These are phyloP conservation scores for Sherardia arvensis DNA, from an alignment of 257 asterid species.

Conservation along the genomic window DNA sequence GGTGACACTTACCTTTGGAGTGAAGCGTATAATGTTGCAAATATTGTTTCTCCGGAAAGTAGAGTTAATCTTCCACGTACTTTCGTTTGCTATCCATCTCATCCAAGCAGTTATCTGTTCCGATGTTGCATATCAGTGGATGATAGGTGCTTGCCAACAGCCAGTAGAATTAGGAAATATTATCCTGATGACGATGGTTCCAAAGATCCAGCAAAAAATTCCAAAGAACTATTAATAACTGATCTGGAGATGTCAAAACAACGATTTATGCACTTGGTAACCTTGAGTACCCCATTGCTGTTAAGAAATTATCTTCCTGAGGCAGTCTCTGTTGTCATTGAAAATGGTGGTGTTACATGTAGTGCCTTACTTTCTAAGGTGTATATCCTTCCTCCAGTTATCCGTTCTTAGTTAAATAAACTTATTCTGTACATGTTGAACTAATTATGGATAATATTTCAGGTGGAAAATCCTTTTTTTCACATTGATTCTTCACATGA, in stretches of 20 bases:
- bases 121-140: constrained; percentile 83
- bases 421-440: constrained; percentile 3
- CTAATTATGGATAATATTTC: constrained; percentile 27
- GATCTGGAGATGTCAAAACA: constrained; percentile 40
- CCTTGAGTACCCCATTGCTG: constrained; percentile 66
- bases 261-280: constrained; percentile 56
- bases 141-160: constrained; percentile 55
- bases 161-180: constrained; percentile 34
- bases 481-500: constrained; percentile 88
- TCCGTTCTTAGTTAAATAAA: background rate
- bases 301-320: constrained; percentile 77
- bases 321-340: constrained; percentile 60
- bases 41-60: constrained; percentile 67
- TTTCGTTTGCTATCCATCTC: constrained; percentile 93
- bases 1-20: constrained; percentile 88
- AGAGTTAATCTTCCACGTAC: constrained; percentile 66
- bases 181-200: constrained; percentile 27
- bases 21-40: constrained; percentile 78
- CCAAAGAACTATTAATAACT: constrained; percentile 23
- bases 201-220: constrained; percentile 24
- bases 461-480: constrained; percentile 87
- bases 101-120: constrained; percentile 84
- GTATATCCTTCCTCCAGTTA: constrained; percentile 10
- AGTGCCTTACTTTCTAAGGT: constrained; percentile 72
- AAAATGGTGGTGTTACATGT: constrained; percentile 62